Evolutionary conservation across 2,329 filamentous ascomycete species (phyloP).

Genomic region (Knufia fluminis): DNA sequence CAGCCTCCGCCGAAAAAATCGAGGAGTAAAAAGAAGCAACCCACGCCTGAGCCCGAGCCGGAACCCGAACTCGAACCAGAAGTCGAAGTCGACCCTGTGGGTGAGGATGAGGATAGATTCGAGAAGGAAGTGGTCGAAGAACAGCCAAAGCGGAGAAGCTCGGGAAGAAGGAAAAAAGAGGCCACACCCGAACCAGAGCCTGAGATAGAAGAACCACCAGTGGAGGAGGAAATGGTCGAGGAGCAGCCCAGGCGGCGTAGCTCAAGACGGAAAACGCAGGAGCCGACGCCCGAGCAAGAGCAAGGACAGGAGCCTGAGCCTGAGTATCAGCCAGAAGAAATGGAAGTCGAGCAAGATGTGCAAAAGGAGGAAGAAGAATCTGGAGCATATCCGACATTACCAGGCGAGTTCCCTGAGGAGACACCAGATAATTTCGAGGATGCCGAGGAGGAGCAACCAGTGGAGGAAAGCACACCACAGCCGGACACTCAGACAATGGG

Average conservation of each 20-base stretch:
- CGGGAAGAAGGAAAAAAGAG: background rate
- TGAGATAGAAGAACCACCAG: background rate
- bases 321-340: conserved; percentile 1
- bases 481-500: background rate
- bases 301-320: conserved; percentile 26
- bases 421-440: conserved; percentile 1
- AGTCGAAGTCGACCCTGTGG: background rate
- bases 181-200: background rate
- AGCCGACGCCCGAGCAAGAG: conserved; percentile 13
- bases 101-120: too few species aligned
- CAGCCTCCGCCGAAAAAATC: conserved; percentile 17
- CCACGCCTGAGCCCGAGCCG: conserved; percentile 26
- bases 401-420: background rate
- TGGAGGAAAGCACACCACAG: conserved; percentile 1
- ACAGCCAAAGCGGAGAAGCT: conserved; percentile 3
- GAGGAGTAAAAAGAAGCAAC: conserved; percentile 16
- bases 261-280: conserved; percentile 25
- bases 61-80: conserved; percentile 6
- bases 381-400: background rate
- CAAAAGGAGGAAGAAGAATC: background rate
- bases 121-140: conserved; percentile 3
- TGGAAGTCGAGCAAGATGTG: conserved; percentile 1
- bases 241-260: conserved; percentile 31
- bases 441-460: conserved; percentile 1
- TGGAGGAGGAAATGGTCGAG: background rate